Evolutionary conservation across 2,329 filamentous ascomycete genomes (phyloP).

Genomic region (Hymenoscyphus scutula): DNA sequence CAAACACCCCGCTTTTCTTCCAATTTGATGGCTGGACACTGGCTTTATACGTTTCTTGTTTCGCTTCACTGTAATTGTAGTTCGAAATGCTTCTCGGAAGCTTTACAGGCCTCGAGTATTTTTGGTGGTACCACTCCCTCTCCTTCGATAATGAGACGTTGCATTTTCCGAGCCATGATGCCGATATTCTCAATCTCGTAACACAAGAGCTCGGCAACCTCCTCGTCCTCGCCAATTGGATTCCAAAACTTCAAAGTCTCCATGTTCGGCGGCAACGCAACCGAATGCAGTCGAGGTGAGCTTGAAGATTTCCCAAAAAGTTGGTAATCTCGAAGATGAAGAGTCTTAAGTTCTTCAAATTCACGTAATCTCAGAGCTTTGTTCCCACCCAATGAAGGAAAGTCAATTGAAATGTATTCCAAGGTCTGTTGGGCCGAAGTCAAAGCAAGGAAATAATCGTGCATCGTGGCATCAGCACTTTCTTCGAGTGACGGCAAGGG

Average conservation of each 20-base stretch:
- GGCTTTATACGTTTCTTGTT: background rate
- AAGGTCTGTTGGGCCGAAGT: slow-evolving; percentile 43
- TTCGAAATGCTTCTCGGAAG: slow-evolving; percentile 6
- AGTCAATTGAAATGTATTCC: slow-evolving; percentile 46
- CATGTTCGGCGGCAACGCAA: slow-evolving; percentile 46
- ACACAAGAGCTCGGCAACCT: slow-evolving; percentile 46
- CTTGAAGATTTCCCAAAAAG: slow-evolving; percentile 43
- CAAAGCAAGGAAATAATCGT: slow-evolving; percentile 47
- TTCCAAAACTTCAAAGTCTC: slow-evolving; percentile 48
- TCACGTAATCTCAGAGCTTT: slow-evolving; percentile 45
- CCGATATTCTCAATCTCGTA: slow-evolving; percentile 41
- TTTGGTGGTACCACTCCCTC: background rate
- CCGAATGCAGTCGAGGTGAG: slow-evolving; percentile 46
- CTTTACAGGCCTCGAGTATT: slow-evolving; percentile 8
- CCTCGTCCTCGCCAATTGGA: slow-evolving; percentile 46
- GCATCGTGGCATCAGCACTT: slow-evolving; percentile 44
- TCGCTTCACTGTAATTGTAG: background rate
- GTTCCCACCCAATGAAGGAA: slow-evolving; percentile 41
- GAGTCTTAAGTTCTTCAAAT: slow-evolving; percentile 41
- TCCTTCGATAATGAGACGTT: slow-evolving; percentile 39
- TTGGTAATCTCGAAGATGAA: slow-evolving; percentile 48
- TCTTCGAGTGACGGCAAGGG: slow-evolving; percentile 46
- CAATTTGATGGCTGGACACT: background rate
- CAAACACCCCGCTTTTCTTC: background rate
- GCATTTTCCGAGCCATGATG: slow-evolving; percentile 40